Evolutionary conservation across 2,329 filamentous ascomycete genomes (phyloP).

Genomic region (Ceratocystis cubensis): DNA sequence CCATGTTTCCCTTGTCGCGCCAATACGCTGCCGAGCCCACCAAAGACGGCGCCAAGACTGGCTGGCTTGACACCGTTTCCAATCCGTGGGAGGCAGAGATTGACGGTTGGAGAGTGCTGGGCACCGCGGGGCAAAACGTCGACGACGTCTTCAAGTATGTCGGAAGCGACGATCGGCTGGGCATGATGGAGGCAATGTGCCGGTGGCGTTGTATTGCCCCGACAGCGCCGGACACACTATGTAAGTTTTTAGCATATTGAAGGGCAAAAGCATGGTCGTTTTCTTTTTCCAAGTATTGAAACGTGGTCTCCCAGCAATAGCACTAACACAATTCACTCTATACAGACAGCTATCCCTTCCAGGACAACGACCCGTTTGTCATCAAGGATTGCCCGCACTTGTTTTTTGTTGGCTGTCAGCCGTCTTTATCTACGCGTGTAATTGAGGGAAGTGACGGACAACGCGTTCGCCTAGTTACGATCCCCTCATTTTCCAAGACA

Average conservation of each 20-base stretch:
- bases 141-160: conserved; percentile 92
- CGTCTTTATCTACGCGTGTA: conserved; percentile 58
- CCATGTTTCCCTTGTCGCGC: conserved; percentile 72
- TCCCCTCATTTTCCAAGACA: conserved; percentile 70
- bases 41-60: conserved; percentile 27
- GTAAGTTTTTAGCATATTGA: conserved; percentile 39
- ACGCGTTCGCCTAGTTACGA: conserved; percentile 61
- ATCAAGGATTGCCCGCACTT: conserved; percentile 76
- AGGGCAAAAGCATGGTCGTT: neutral
- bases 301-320: neutral
- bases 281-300: neutral
- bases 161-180: conserved; percentile 59
- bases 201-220: conserved; percentile 85
- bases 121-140: conserved; percentile 81
- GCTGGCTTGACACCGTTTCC: conserved; percentile 79
- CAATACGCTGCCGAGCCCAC: conserved; percentile 46
- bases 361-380: conserved; percentile 84
- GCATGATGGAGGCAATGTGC: conserved; percentile 90
- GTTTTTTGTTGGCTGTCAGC: conserved; percentile 80
- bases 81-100: conserved; percentile 90
- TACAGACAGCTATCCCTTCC: conserved; percentile 90
- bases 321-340: neutral
- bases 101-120: conserved; percentile 78
- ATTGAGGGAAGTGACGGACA: conserved; percentile 58
- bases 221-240: conserved; percentile 89